Evolutionary conservation across 179 eudicot genomes (phyloP).

Genomic region (Camellia oleifera): DNA sequence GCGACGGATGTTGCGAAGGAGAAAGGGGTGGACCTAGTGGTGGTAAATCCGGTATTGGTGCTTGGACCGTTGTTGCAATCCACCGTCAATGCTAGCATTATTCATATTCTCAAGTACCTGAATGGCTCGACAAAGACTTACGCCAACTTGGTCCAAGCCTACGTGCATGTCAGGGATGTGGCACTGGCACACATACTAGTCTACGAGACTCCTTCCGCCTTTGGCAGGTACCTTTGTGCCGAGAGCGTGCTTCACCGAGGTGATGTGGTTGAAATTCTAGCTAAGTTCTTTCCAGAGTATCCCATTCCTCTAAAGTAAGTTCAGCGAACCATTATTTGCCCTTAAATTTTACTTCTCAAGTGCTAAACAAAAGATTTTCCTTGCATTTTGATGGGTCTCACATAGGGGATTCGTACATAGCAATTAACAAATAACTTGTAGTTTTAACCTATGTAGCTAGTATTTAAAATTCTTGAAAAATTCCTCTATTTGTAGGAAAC

Average conservation of each 20-base stretch:
- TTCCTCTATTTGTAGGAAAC: not conserved
- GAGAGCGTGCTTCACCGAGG: conserved; percentile 89
- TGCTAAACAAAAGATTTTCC: not conserved
- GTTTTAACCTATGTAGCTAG: too few relatives aligned
- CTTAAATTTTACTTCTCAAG: not conserved
- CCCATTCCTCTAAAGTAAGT: conserved; percentile 90
- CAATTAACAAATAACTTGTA: not conserved
- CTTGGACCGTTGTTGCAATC: conserved; percentile 78
- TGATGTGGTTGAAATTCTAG: conserved; percentile 75
- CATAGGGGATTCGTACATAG: not conserved
- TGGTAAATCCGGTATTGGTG: conserved; percentile 71
- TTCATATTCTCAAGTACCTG: conserved; percentile 74
- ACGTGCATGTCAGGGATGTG: conserved; percentile 81
- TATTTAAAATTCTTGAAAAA: not conserved
- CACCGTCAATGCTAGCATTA: conserved; percentile 69
- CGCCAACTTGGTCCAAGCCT: conserved; percentile 76
- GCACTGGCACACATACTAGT: conserved; percentile 79
- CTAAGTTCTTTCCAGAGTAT: conserved; percentile 85
- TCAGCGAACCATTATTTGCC: not conserved
- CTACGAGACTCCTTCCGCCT: conserved; percentile 63
- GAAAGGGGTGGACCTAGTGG: conserved; percentile 68
- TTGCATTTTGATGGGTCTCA: not conserved
- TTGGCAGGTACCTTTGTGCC: conserved; percentile 76
- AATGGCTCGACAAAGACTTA: conserved; percentile 83
- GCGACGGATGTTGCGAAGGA: conserved; percentile 79